Base-by-base conservation (phyloP, 345 rosid species). In the Mercurialis annua region DNA sequence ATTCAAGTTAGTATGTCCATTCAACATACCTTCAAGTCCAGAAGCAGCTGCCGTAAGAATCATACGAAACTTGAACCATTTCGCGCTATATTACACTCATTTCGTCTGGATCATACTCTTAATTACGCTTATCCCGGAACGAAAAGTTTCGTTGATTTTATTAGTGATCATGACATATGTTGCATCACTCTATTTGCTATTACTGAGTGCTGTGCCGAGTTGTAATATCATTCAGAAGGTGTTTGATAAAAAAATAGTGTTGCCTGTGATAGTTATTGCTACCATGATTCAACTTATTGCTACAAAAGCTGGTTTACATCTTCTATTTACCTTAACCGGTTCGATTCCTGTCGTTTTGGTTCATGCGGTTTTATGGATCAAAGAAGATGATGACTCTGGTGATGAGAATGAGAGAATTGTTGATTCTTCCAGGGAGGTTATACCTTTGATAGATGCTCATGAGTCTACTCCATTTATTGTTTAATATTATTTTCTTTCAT, bases 351-450 rank as follows among this genome's bases (percentile, higher is more conserved):
- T 77, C 36, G 63, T 77, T 16, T 21, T 73, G 69, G 64, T 70
- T 47, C 81, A 77, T 14, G 75, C 81, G 12, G 68, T 70, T 67
- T 26, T 73, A 43, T 69, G 77, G 78, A 43, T 70, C 2, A 73
- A 23, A 30, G 74, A 64, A 10, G 40, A 34, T 34, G 4, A 3
- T 3, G 40, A 3, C 40, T 34, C n/a, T n/a, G n/a, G 40, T 34
- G 40, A 4, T 34, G 40, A 34, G 40, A 9, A 34, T 34, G 40
- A 9, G 5, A 34, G 40, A 34, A 9, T 34, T 34, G 40, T 34
- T 34, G 40, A 4, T 34, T 4, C 40, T 34, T 34, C 40, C 9
- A 9, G 40, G 5, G 40, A 34, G 40, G 4, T 34, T 4, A 34
- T 34, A 3, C 40, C 40, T 34, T 9, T 34, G 9, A 9, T 34